Evolutionary conservation across 2,329 filamentous ascomycete genomes (phyloP), one percentile per base, ranked within the genome.

Genomic region (Botrytis squamosa): DNA sequence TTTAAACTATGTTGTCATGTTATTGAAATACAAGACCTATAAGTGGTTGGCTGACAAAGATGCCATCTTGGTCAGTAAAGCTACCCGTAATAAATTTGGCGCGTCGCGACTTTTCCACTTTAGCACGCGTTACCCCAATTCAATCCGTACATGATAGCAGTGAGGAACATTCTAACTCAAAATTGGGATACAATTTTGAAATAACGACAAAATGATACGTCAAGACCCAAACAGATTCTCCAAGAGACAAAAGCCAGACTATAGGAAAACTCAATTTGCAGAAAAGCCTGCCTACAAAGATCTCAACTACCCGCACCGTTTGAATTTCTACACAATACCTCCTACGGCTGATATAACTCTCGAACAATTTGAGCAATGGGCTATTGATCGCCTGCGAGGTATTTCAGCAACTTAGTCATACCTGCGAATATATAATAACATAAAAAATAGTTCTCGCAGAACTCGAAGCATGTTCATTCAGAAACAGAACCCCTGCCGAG

Each of bases 281-380:
- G 72, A 70, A n/a, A 73, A 71, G 46, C 66, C 72, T 6, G 46
- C 59, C 14, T 97, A 91, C 86, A 91, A 93, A 82, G 90, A 94
- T 77, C 88, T 91, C 73, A 87, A 92, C 62, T 99, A 98, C 82
- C 90, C 91, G 22, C 88, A 95, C 82, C 92, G 95, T 73, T 88
- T 99, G 80, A 99, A 97, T 85, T 95, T 98, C 83, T 99, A 99
- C 84, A 85, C 90, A 62, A 87, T 91, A 40, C 93, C 96, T 64
- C 96, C 96, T 0, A 98, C 94, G 0, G 92, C 93, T 66, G 96
- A 99, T 81, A 96, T 99, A 78, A 97, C 94, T 0, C 90, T 99
- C 60, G 96, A 99, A 81, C 91, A 99, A 81, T 99, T 99, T 80
- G 96, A 99, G 82, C 94, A 97, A 88, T 99, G 96, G 96, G 96